Conservation (phyloP, 495 filamentous ascomycete species). For the Jackrogersella multiformis region DNA sequence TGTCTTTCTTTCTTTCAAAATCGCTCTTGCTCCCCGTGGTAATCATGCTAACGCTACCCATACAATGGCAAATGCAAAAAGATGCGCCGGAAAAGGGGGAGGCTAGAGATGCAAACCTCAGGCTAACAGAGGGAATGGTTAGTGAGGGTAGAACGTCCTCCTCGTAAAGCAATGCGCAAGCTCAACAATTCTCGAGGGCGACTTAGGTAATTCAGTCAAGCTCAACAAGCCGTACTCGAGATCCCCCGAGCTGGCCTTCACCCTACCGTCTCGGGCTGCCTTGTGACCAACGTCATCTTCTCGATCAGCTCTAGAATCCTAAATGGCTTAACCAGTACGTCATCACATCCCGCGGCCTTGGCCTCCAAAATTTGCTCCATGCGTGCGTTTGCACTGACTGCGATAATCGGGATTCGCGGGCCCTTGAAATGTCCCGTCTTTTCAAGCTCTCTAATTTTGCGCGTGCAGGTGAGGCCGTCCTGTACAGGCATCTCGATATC, state of each 20-base stretch:
- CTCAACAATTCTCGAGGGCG: background rate
- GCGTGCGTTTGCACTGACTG: constrained; percentile 81
- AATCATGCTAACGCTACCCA: constrained; percentile 30
- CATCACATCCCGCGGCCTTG: constrained; percentile 59
- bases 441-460: constrained; percentile 73
- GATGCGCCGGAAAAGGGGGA: background rate
- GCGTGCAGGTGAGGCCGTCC: constrained; percentile 78
- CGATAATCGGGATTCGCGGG: constrained; percentile 76
- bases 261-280: constrained; percentile 10
- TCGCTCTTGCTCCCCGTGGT: constrained; percentile 34
- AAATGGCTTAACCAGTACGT: constrained; percentile 58
- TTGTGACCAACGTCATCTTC: constrained; percentile 49
- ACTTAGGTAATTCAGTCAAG: background rate
- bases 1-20: constrained; percentile 17
- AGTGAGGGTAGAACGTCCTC: background rate
- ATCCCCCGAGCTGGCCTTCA: background rate
- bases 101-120: background rate
- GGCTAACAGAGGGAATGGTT: background rate
- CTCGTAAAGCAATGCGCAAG: background rate
- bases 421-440: constrained; percentile 55
- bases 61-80: constrained; percentile 26
- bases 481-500: constrained; percentile 90
- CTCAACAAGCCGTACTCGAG: background rate
- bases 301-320: constrained; percentile 57
- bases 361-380: constrained; percentile 69